Conservation (phyloP, 345 rosid genomes). For the Excoecaria cochinchinensis region DNA sequence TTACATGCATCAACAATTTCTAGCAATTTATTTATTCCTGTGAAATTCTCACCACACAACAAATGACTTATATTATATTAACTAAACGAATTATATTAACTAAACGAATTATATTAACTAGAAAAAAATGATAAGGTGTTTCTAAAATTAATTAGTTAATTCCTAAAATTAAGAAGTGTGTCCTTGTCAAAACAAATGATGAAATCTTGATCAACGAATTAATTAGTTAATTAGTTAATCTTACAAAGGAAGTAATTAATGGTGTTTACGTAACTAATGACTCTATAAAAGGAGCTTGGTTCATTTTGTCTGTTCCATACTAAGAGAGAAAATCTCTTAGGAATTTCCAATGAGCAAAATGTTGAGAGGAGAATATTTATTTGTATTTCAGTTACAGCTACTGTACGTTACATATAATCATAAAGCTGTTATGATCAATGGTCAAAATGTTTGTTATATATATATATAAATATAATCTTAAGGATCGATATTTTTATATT, state of each 20-base stretch:
- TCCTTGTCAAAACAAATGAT: not conserved
- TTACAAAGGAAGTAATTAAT: not conserved
- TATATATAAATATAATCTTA: too few relatives aligned
- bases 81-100: too few relatives aligned
- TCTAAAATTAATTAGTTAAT: too few relatives aligned
- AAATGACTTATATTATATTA: too few relatives aligned
- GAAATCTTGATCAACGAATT: not conserved
- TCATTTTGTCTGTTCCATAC: not conserved
- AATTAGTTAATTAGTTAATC: not conserved
- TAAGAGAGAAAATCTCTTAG: not conserved
- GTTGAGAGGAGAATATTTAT: slow-evolving; percentile 13
- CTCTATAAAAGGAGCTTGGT: slow-evolving; percentile 2
- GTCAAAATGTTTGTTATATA: too few relatives aligned
- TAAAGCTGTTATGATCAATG: slow-evolving; percentile 48
- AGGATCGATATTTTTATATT: too few relatives aligned
- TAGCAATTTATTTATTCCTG: too few relatives aligned
- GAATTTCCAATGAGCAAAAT: slow-evolving; percentile 12
- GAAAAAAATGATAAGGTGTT: too few relatives aligned
- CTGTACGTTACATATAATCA: slow-evolving; percentile 70
- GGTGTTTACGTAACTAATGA: not conserved
- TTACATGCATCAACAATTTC: too few relatives aligned
- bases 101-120: too few relatives aligned
- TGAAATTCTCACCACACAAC: too few relatives aligned
- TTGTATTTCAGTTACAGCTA: slow-evolving; percentile 36
- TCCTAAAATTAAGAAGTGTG: not conserved